A percentile compares a stretch with the other conserved stretches of the same genome.
Evolutionary conservation across 2,329 filamentous ascomycete species (phyloP).

Genomic region (Apiospora saccharicola): DNA sequence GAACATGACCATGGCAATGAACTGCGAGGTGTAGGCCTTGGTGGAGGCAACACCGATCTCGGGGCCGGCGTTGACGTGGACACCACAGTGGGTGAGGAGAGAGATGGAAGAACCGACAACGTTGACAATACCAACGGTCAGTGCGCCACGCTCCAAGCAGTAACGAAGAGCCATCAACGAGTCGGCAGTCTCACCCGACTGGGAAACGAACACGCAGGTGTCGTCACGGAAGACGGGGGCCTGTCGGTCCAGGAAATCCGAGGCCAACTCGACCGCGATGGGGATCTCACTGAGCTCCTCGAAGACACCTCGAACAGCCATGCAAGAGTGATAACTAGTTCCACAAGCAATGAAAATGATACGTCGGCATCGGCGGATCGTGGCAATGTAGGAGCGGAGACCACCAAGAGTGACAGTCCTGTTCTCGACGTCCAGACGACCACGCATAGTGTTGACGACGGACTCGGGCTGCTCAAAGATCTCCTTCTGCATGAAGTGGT

Average conservation of each 20-base stretch:
- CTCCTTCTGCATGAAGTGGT: constrained; percentile 99
- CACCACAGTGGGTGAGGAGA: constrained; percentile 98
- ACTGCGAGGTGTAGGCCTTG: constrained; percentile 99
- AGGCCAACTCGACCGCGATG: constrained; percentile 95
- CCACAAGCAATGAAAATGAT: constrained; percentile 99
- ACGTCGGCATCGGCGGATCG: constrained; percentile 93
- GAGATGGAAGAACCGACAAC: constrained; percentile 98
- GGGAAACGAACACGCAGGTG: constrained; percentile 98
- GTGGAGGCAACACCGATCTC: constrained; percentile 99
- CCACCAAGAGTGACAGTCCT: constrained; percentile 96
- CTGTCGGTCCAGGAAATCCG: constrained; percentile 95
- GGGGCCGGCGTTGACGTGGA: constrained; percentile 98
- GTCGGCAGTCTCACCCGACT: constrained; percentile 98
- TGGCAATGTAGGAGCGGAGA: constrained; percentile 93
- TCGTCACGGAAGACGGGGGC: constrained; percentile 99
- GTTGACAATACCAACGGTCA: constrained; percentile 98
- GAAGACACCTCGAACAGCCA: constrained; percentile 97
- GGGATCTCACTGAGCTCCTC: constrained; percentile 98
- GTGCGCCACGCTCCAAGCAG: constrained; percentile 94
- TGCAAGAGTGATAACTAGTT: constrained; percentile 98
- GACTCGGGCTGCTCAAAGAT: constrained; percentile 99
- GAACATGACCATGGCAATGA: constrained; percentile 99
- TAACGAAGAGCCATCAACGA: constrained; percentile 96
- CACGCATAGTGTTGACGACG: constrained; percentile 99
- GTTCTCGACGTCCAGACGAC: constrained; percentile 91